A percentile compares a stretch with the other conserved stretches of the same genome.
Conservation (phyloP, 495 filamentous ascomycete species). For the Penicillium simplicissimum region DNA sequence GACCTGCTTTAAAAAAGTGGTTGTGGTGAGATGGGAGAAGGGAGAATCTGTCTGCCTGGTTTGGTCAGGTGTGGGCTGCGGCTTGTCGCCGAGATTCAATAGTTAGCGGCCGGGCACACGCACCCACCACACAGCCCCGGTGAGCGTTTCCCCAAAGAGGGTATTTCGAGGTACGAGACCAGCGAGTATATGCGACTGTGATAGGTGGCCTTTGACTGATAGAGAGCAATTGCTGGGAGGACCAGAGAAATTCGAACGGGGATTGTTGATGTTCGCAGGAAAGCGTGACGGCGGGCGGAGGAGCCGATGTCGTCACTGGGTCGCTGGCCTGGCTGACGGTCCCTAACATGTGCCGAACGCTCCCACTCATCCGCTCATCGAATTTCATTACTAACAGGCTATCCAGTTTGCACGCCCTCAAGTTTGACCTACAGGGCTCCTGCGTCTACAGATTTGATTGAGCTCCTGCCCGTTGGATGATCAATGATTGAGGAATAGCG, state of each 20-base stretch:
- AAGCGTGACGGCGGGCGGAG: not conserved
- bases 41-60: constrained; percentile 26
- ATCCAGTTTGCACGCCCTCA: not conserved
- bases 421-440: not conserved
- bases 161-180: not conserved
- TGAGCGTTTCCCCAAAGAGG: not conserved
- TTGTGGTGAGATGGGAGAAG: not conserved
- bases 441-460: too few species aligned
- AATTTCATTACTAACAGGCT: too few species aligned
- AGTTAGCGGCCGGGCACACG: constrained; percentile 16
- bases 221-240: not conserved
- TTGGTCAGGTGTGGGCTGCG: constrained; percentile 3
- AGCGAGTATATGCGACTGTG: not conserved
- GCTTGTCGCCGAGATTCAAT: constrained; percentile 19
- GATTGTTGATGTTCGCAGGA: not conserved
- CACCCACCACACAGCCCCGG: constrained; percentile 6
- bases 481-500: not conserved
- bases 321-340: not conserved
- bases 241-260: not conserved
- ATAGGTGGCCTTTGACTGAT: not conserved
- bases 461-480: not conserved
- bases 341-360: not conserved
- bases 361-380: not conserved
- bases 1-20: not conserved
- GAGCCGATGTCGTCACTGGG: not conserved